Conservation (phyloP, 495 filamentous ascomycete genomes). For the Trichoderma virens region DNA sequence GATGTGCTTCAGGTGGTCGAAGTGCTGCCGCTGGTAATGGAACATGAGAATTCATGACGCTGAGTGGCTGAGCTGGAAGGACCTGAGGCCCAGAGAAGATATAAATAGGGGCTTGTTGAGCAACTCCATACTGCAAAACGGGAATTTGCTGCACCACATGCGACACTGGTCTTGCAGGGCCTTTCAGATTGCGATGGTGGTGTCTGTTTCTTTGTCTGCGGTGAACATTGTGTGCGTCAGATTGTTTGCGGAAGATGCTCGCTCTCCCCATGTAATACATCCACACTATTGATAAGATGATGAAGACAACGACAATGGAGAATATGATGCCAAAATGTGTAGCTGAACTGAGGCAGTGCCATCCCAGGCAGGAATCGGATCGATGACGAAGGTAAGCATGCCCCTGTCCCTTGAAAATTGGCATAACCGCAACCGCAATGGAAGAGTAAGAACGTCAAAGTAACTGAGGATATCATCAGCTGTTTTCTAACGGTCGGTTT, state of each 20-base stretch:
- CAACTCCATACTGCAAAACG: background rate
- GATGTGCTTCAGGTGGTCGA: background rate
- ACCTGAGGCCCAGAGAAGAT: background rate
- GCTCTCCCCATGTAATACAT: background rate
- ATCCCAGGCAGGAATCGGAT: conserved; percentile 12
- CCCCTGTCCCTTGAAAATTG: background rate
- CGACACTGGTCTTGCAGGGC: background rate
- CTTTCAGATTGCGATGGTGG: background rate
- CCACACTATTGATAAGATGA: background rate
- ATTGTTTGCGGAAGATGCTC: background rate
- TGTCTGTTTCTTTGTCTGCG: background rate
- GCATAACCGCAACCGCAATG: background rate
- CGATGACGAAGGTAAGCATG: background rate
- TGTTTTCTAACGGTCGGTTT: too few species aligned
- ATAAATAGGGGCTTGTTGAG: background rate
- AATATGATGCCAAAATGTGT: conserved; percentile 18
- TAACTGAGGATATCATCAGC: background rate
- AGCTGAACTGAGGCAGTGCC: conserved; percentile 17
- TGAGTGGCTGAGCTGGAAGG: background rate
- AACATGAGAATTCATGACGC: background rate
- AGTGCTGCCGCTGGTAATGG: background rate
- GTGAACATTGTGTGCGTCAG: background rate
- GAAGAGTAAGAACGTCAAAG: background rate
- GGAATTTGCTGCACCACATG: background rate
- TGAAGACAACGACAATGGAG: background rate